Evolutionary conservation across 495 filamentous ascomycete species (phyloP), one percentile per base, ranked within the genome.

Genomic region (Aspergillus olivimuriae): DNA sequence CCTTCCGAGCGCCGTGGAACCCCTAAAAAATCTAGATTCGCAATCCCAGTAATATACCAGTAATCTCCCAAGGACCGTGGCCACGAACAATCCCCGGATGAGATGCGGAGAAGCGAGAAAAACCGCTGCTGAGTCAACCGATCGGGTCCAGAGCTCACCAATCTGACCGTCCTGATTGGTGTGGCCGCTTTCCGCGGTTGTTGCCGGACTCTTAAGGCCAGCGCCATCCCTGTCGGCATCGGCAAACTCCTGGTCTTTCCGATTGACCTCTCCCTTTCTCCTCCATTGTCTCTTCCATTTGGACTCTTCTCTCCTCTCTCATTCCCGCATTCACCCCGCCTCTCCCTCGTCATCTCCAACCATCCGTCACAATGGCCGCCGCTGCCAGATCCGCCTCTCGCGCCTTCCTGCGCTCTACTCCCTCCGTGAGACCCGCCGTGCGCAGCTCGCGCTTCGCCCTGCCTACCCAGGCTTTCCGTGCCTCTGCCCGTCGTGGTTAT

Each of bases 401-500:
- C 54, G 62, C 66, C 32, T 63, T 76, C 45, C 50, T 74, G 41
- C 77, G 75, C 51, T 71, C 74, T 18, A 66, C 66, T 47, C 63
- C 58, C 41, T 63, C 69, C 28, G 50, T 79, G 58, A 71, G 68
- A 51, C 62, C 73, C 32, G 62, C 65, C 44, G 61, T 67, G 37
- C 73, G 72, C 57, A 68, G 76, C 60, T 63, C 79, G 51, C 81
- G 80, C 50, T 75, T 78, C 51, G 68, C 72, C 34, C 62, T 81
- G 52, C 78, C 77, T 56, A 69, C 75, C 41, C 75, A 80, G 51
- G 72, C 73, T 45, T 77, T 84, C 68, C 83, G 80, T 58, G 73
- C 77, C 54, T 63, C 76, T 48, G 72, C 75, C 57, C 83, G 80
- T 46, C 84, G 86, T 39, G 80, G 82, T 60, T 94, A 91, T 69